These are phyloP conservation scores for Xylona heveae DNA, from an alignment of 495 filamentous ascomycete genomes.

Conservation along the genomic window DNA sequence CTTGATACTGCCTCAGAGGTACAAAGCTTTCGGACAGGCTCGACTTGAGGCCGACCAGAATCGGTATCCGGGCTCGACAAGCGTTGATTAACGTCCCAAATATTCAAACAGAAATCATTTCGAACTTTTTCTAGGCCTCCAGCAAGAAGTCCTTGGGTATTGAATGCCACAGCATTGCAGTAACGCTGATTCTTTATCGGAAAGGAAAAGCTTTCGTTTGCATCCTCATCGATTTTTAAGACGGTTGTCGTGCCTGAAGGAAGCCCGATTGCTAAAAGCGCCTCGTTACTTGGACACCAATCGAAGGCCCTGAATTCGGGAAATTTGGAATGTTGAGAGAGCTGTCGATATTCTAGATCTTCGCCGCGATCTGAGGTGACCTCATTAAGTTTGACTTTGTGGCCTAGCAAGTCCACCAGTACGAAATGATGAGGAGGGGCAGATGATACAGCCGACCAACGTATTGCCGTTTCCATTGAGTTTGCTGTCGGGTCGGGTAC, in stretches of 20 bases:
- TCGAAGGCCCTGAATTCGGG: slow-evolving; percentile 84
- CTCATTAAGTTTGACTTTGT: slow-evolving; percentile 59
- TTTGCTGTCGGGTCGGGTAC: too few species aligned
- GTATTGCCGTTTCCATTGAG: slow-evolving; percentile 59
- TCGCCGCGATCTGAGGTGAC: slow-evolving; percentile 37
- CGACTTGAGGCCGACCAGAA: slow-evolving; percentile 22
- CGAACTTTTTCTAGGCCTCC: slow-evolving; percentile 79
- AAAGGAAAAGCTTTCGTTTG: slow-evolving; percentile 43
- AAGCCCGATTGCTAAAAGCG: slow-evolving; percentile 68
- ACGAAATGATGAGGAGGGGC: slow-evolving; percentile 48
- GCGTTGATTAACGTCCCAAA: slow-evolving; percentile 73
- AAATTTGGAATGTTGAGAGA: slow-evolving; percentile 56
- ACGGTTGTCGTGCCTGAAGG: slow-evolving; percentile 68
- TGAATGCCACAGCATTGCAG: slow-evolving; percentile 86
- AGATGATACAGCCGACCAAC: slow-evolving; percentile 69
- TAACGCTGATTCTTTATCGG: slow-evolving; percentile 67
- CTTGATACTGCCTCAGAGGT: slow-evolving; percentile 75
- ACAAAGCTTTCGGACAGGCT: slow-evolving; percentile 51
- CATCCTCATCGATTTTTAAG: slow-evolving; percentile 46
- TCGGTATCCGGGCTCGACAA: slow-evolving; percentile 20
- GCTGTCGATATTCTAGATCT: slow-evolving; percentile 39
- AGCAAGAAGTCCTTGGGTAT: slow-evolving; percentile 52
- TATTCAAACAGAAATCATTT: slow-evolving; percentile 80
- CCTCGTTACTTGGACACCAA: slow-evolving; percentile 67
- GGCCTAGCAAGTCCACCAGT: slow-evolving; percentile 61